A percentile compares a stretch with the other conserved stretches of the same genome.
These are phyloP conservation scores for Leccinum subgranulosum DNA, from an alignment of 768 basidiomycete species.

Conservation along the genomic window DNA sequence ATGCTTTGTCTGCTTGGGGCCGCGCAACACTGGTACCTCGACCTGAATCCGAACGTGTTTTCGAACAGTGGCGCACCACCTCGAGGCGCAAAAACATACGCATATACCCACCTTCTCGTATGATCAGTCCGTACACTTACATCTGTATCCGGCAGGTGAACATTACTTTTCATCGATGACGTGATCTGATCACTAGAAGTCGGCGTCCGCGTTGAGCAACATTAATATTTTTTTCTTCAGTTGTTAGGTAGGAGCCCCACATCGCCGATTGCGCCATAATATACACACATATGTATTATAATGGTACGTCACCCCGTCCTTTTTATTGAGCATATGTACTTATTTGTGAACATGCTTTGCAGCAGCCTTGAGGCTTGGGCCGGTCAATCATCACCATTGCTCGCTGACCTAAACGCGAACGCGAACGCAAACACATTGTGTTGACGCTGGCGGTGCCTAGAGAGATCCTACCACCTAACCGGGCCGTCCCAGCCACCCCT, in stretches of 20 bases:
- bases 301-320: neutral
- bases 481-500: neutral
- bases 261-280: no score
- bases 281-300: no score
- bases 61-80: neutral
- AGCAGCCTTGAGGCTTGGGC: neutral
- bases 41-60: neutral
- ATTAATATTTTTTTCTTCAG: neutral
- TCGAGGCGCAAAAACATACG: neutral
- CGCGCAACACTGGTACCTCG: neutral
- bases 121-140: no score
- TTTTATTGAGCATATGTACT: neutral
- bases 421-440: neutral
- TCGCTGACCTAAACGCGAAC: neutral
- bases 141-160: no score
- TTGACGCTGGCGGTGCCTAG: neutral
- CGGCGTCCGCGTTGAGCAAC: no score
- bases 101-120: neutral
- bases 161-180: neutral
- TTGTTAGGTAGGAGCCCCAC: neutral
- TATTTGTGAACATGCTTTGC: no score
- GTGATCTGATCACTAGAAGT: neutral
- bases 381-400: neutral
- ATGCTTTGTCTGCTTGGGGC: neutral
- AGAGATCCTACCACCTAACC: neutral